These are phyloP conservation scores for Leucoagaricus sp. DNA, from an alignment of 1,284 basidiomycete genomes.

Conservation along the genomic window DNA sequence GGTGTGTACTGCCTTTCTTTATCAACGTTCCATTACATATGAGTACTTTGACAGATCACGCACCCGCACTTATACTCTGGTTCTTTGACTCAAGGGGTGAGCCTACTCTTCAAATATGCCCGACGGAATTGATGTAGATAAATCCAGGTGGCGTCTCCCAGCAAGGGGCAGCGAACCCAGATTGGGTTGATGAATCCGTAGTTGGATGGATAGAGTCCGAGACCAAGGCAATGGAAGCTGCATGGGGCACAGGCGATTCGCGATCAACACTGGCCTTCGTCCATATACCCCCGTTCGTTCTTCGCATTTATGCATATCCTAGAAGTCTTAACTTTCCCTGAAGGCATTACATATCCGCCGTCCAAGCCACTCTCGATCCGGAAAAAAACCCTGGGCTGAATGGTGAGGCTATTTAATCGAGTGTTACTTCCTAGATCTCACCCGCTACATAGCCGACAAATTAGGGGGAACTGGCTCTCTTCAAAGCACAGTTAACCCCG, in stretches of 20 bases:
- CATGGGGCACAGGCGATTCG: constrained; percentile 55
- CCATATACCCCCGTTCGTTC: constrained; percentile 63
- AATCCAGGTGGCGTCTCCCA: constrained; percentile 48
- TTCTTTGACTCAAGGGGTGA: constrained; percentile 73
- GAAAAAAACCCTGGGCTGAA: constrained; percentile 61
- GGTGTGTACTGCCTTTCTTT: too few relatives aligned
- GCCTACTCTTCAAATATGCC: constrained; percentile 6
- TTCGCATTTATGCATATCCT: not conserved
- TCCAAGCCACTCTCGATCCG: constrained; percentile 51
- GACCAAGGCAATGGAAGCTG: constrained; percentile 49
- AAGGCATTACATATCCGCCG: constrained; percentile 52
- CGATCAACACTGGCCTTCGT: constrained; percentile 66
- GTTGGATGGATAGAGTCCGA: constrained; percentile 60
- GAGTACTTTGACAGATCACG: constrained; percentile 33
- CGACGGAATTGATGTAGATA: not conserved
- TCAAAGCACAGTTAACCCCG: constrained; percentile 45
- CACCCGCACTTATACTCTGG: constrained; percentile 61
- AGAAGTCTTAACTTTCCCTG: not conserved
- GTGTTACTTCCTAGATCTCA: too few relatives aligned
- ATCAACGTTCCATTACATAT: too few relatives aligned
- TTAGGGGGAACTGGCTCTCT: constrained; percentile 56
- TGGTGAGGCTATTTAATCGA: too few relatives aligned
- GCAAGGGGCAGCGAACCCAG: constrained; percentile 45
- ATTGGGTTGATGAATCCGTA: constrained; percentile 68
- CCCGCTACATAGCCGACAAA: constrained; percentile 47